These are phyloP conservation scores for Colletotrichum sp. DNA, from an alignment of 2,329 filamentous ascomycete species.

Conservation along the genomic window DNA sequence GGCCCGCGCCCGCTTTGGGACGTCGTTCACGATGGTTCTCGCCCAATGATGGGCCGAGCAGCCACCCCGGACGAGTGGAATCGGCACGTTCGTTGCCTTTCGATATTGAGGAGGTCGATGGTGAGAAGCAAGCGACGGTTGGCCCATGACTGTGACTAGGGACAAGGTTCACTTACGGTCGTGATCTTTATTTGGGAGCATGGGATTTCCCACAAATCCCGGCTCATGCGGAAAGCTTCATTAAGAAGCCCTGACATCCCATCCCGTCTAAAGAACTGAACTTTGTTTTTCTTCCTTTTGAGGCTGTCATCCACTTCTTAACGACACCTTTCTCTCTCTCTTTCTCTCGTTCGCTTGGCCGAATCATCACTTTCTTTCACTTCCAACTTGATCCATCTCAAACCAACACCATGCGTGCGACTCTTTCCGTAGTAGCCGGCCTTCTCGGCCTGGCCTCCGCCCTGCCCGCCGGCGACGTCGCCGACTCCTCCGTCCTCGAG, in stretches of 20 bases:
- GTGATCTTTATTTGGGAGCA: not conserved
- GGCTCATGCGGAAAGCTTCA: not conserved
- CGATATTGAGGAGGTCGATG: not conserved
- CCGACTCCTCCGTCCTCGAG: not conserved
- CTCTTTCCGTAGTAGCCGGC: slow-evolving; percentile 2
- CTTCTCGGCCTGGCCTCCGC: slow-evolving; percentile 13
- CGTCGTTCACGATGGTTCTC: not conserved
- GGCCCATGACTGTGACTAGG: not conserved
- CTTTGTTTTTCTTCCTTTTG: not conserved
- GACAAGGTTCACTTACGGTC: not conserved
- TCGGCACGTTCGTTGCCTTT: not conserved
- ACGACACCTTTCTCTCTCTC: not conserved
- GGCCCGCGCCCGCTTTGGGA: not conserved
- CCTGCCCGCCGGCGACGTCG: slow-evolving; percentile 23
- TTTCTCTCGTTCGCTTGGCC: not conserved
- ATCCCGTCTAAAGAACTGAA: not conserved
- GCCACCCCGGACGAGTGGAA: not conserved
- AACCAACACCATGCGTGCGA: not conserved
- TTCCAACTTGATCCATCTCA: not conserved
- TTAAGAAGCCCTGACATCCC: not conserved
- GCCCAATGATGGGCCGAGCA: not conserved
- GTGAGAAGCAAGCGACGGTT: not conserved
- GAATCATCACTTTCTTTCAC: not conserved
- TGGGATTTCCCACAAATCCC: not conserved
- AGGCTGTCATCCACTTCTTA: not conserved